Conservation (phyloP, 768 basidiomycete genomes). For the Hemileccinum impolitum region DNA sequence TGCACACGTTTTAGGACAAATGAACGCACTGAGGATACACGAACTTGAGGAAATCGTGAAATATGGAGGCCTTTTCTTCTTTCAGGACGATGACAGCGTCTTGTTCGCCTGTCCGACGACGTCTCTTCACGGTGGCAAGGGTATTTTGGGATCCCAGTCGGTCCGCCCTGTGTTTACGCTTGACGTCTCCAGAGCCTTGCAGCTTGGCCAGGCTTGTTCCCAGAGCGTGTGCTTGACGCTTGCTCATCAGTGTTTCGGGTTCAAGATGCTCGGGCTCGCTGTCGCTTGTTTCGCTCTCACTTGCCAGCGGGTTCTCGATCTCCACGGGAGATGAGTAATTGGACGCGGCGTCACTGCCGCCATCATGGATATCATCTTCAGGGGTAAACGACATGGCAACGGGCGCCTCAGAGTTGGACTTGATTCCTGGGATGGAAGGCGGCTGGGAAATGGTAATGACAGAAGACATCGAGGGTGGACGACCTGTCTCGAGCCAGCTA, state of each 20-base stretch:
- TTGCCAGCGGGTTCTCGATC: constrained; percentile 34
- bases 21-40: constrained; percentile 83
- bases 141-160: constrained; percentile 29
- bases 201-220: constrained; percentile 60
- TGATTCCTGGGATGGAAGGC: constrained; percentile 53
- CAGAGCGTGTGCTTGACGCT: constrained; percentile 39
- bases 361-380: constrained; percentile 44
- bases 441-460: constrained; percentile 83
- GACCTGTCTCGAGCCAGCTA: constrained; percentile 87
- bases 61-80: constrained; percentile 85
- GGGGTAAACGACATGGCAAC: constrained; percentile 62
- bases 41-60: constrained; percentile 92
- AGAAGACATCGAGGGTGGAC: constrained; percentile 76
- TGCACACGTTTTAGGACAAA: background rate
- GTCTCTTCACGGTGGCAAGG: constrained; percentile 40
- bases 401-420: constrained; percentile 37
- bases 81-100: constrained; percentile 88
- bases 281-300: constrained; percentile 35
- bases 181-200: constrained; percentile 35
- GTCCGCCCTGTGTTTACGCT: constrained; percentile 18
- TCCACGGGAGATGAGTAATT: constrained; percentile 44
- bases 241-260: constrained; percentile 12
- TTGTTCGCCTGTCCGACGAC: constrained; percentile 46
- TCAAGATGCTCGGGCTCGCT: constrained; percentile 32
- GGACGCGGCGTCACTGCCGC: constrained; percentile 27